phyloP scores from a whole-genome alignment of 768 basidiomycete species.

The Leucocoprinus leucothites region DNA sequence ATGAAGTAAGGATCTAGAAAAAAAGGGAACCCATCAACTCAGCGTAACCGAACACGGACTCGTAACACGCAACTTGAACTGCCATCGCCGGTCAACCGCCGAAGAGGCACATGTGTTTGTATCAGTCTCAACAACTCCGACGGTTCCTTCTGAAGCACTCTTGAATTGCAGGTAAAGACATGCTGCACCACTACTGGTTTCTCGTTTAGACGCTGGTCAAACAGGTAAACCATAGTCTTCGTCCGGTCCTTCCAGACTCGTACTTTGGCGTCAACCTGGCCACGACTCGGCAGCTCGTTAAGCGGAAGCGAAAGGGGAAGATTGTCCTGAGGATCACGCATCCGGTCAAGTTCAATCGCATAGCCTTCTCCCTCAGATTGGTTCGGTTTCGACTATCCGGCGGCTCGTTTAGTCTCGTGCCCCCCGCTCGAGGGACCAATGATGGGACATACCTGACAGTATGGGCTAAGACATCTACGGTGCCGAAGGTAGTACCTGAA shows the following conservation, averaged over 20 bases:
- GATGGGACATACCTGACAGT: constrained; percentile 33
- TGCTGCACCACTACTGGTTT: constrained; percentile 30
- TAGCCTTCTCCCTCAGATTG: constrained; percentile 20
- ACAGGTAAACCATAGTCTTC: constrained; percentile 29
- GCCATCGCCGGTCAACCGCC: constrained; percentile 24
- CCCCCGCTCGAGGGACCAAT: neutral
- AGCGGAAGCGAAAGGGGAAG: constrained; percentile 28
- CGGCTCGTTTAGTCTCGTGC: no score
- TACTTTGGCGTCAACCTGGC: constrained; percentile 13
- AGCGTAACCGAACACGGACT: neutral
- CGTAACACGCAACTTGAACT: constrained; percentile 17
- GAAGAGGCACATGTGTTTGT: constrained; percentile 33
- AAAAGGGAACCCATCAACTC: neutral
- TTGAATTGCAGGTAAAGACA: constrained; percentile 46
- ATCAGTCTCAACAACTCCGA: constrained; percentile 34
- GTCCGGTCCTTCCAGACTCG: constrained; percentile 29
- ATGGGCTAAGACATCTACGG: constrained; percentile 38
- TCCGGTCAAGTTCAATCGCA: constrained; percentile 22
- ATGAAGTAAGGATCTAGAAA: constrained; percentile 29
- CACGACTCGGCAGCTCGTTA: constrained; percentile 23
- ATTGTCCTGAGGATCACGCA: constrained; percentile 34
- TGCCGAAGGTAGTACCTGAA: constrained; percentile 43
- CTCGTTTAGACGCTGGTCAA: constrained; percentile 8
- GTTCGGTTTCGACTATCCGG: constrained; percentile 17
- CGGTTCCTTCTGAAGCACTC: constrained; percentile 35